Conservation (phyloP, 768 basidiomycete species). For the Amanita phalloides region DNA sequence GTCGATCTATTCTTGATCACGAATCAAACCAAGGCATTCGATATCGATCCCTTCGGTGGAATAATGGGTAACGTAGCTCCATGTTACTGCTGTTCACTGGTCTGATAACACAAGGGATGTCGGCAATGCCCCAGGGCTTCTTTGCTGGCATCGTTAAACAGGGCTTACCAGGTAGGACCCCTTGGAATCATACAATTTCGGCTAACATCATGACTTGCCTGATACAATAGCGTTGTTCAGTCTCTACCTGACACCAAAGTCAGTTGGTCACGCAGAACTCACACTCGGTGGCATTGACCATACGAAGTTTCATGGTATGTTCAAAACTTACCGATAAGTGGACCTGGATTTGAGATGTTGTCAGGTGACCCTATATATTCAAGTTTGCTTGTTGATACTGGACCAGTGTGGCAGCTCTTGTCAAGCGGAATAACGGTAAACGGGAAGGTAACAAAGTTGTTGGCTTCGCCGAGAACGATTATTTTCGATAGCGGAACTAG, state of each 20-base stretch:
- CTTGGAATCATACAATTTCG: neutral
- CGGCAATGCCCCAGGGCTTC: constrained; percentile 26
- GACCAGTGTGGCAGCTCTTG: constrained; percentile 26
- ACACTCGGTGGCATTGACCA: constrained; percentile 34
- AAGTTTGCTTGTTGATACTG: constrained; percentile 21
- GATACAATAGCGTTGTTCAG: constrained; percentile 33
- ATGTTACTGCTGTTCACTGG: neutral
- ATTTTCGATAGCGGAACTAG: constrained; percentile 53
- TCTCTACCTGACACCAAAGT: constrained; percentile 35
- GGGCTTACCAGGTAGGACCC: constrained; percentile 36
- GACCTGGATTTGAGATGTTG: neutral
- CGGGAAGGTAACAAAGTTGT: constrained; percentile 30
- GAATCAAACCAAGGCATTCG: constrained; percentile 39
- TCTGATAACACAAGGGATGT: neutral
- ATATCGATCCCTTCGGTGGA: constrained; percentile 42
- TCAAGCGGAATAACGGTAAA: constrained; percentile 26
- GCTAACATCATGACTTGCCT: neutral
- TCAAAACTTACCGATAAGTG: constrained; percentile 9
- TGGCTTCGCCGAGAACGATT: constrained; percentile 29
- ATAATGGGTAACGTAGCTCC: constrained; percentile 28
- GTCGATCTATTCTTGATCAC: constrained; percentile 36
- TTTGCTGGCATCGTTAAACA: constrained; percentile 34
- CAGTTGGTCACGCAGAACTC: constrained; percentile 39
- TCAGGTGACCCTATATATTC: constrained; percentile 33
- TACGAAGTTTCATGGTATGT: constrained; percentile 23